Conservation (phyloP, 805 yeast species). For the Spencermartinsiella europaea region DNA sequence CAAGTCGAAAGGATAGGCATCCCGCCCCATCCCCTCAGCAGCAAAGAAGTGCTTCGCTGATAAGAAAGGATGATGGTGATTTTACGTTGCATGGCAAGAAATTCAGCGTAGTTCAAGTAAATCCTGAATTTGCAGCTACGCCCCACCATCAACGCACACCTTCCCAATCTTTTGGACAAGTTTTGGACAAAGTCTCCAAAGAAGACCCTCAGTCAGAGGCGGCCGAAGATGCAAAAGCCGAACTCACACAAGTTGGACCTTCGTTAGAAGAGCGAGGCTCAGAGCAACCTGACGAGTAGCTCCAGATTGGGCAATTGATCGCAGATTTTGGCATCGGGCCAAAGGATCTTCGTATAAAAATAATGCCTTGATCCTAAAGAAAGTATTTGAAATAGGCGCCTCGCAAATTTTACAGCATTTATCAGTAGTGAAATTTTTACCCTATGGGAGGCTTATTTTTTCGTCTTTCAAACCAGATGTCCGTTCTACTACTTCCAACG, state of each 20-base stretch:
- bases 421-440: too few species aligned
- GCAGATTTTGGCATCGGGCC: too few species aligned
- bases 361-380: too few species aligned
- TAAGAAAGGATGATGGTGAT: conserved; percentile 23
- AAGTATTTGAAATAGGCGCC: too few species aligned
- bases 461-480: conserved; percentile 52
- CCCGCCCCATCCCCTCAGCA: neutral
- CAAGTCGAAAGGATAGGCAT: neutral
- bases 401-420: too few species aligned
- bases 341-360: too few species aligned
- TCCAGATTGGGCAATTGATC: too few species aligned
- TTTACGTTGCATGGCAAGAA: conserved; percentile 29
- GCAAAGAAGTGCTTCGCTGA: conserved; percentile 21
- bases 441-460: conserved; percentile 4
- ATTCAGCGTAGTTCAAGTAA: conserved; percentile 29
- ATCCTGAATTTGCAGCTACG: conserved; percentile 27
- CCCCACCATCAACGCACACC: conserved; percentile 18
- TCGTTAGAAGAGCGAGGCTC: too few species aligned
- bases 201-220: too few species aligned
- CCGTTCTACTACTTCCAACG: conserved; percentile 71
- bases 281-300: too few species aligned
- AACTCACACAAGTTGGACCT: too few species aligned
- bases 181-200: neutral
- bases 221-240: too few species aligned
- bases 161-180: conserved; percentile 4